Base-by-base conservation (phyloP, 148 eudicot species). In the Camellia lanceoleosa region DNA sequence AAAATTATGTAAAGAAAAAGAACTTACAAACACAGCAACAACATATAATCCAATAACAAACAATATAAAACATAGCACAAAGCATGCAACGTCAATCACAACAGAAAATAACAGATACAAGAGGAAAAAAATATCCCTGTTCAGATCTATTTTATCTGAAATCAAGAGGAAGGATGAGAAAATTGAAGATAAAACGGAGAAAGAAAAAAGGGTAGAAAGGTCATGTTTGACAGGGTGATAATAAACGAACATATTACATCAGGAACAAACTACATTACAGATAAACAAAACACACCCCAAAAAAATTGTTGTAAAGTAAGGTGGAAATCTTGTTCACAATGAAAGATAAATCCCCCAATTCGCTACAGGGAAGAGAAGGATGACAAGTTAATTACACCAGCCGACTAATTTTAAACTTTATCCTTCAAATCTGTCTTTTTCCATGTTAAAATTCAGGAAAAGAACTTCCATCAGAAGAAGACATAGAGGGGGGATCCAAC, bases 401-500 rank as follows among this genome's bases (percentile, higher is more conserved):
- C 46, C 18, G 0, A 41, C 9, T 43, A 58, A 12, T 74, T 74
- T 13, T 8, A 11, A 16, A 41, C 38, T 58, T 38, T 10, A 58
- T 58, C 56, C 38, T 58, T 7, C 55, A 13, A 74, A 56, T 54
- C 43, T 47, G 65, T 13, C 13, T 55, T 30, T 41, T 73, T 47
- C 56, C 75, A 20, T 23, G 42, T 20, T 65, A 20, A 72, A 23
- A 1, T 73, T 38, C 43, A 51, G 42, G 4, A 72, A 56, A 73
- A 30, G 61, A 52, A 19, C 44, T 1, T 52, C 74, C 59, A 54
- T 55, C 46, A 73, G 59, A 59, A 18, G 59, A 43, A 75, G 76
- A 75, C 72, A 19, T 2, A 52, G 79, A 65, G 68, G 11, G 69
- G 15, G 3, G 79, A 80, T 72, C 38, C 30, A 80, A 81, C 71